Evolutionary conservation across 2,329 filamentous ascomycete species (phyloP), one percentile per base, ranked within the genome.

Genomic region (Endothia cerciana): DNA sequence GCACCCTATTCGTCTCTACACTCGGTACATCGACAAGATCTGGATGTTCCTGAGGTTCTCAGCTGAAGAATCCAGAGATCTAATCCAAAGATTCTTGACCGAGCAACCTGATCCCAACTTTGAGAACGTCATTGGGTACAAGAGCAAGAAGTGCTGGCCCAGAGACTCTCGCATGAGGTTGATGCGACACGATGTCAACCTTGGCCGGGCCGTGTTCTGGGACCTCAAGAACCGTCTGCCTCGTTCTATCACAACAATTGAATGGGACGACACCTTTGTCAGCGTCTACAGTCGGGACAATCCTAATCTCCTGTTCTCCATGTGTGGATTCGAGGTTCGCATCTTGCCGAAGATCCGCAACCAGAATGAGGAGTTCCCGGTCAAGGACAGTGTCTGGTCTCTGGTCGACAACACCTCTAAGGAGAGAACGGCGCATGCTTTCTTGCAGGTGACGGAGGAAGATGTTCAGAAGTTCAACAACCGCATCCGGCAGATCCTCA

Each of bases 381-480:
- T 97, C 71, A 98, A 98, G 81, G 95, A 99, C 75, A 97, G 94
- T 71, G 95, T 99, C 6, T 99, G 95, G 95, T 97, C 94, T 58
- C 83, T 99, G 40, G 94, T 97, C 17, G 93, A 99, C 77, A 98
- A 97, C 75, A 92, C 93, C 0, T 96, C 91, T 65, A 99, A 99
- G 79, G 95, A 99, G 79, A 89, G 95, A 63, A 99, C 95, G 3
- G 96, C 95, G 0, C 93, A 98, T 78, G 95, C 96, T 11, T 99
- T 99, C 85, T 81, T 99, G 63, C 94, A 98, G 74, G 95, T 99
- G 28, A 98, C 95, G 0, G 94, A 98, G 74, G 95, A 98, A 75
- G 95, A 99, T 74, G 94, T 99, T 59, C 91, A 94, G 71, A 98
- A 98, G 79, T 99, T 99, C 84, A 99, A 99, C 80, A 99, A 99